Base-by-base conservation (phyloP, 805 yeast genomes). In the Candida quercuum region DNA sequence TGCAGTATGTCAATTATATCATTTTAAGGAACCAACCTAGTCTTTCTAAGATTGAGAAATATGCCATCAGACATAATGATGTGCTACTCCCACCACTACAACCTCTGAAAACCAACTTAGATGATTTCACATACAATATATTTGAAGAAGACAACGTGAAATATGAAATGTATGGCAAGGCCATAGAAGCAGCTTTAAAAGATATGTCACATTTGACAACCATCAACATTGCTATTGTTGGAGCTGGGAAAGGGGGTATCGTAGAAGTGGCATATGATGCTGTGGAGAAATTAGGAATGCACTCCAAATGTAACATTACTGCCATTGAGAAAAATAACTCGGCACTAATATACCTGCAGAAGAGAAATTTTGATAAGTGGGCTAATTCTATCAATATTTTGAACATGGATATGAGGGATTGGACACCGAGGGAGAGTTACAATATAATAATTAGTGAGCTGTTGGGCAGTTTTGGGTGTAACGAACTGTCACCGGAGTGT, bases 381-480 rank as follows among this genome's bases (percentile, higher is more conserved):
- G 54, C 60, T 10, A 54, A 61, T 32, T 37, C 50, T 6, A 82
- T 85, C 1, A 54, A 66, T 8, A 56, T 88, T 3, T 54, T 81
- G 4, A 59, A 67, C 30, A 65, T 63, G 4, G 95, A 89, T 57
- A 73, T 79, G 58, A 61, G 93, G 14, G 42, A 50, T 3, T 74
- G 80, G 78, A 37, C 51, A 8, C 67, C 66, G 3, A 46, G 45
- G 6, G 43, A 54, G 11, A 62, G 64, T 14, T 68, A 71, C 39
- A 72, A 84, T 51, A 51, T 89, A 30, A 71, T 88, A 8, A 69
- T 91, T 2, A 82, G 94, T 31, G 97, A 89, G 56, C 63, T 91
- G 7, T 59, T 89, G 20, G 97, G 97, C 6, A 85, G 95, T 13
- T 84, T 91, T 62, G 97, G 95, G 4, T 91, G 94, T 57, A 91